Percentiles rank a stretch among this genome's conserved stretches.
Evolutionary conservation across 169 alveolate genomes (phyloP).

Genomic region (Eimeria necatrix): DNA sequence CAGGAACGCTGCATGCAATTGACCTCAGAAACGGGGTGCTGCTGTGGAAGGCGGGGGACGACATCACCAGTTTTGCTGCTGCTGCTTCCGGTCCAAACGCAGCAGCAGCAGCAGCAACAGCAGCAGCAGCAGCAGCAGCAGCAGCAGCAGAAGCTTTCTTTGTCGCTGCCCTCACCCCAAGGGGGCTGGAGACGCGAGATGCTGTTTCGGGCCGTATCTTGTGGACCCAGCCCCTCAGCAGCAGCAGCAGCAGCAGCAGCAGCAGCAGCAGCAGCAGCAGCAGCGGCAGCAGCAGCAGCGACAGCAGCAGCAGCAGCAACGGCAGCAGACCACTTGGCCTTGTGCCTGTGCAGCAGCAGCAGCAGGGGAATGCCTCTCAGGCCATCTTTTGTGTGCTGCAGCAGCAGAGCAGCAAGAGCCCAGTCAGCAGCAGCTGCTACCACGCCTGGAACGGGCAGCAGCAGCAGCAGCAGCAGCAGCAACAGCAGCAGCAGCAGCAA

Average conservation of each 20-base stretch:
- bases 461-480: not conserved
- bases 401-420: not conserved
- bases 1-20: not conserved
- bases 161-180: not conserved
- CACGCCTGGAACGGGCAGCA: not conserved
- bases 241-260: not conserved
- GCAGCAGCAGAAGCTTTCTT: not conserved
- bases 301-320: not conserved
- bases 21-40: not conserved
- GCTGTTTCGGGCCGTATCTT: not conserved
- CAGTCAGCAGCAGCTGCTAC: not conserved
- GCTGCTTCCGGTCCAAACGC: not conserved
- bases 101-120: not conserved
- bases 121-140: not conserved
- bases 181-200: not conserved
- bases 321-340: not conserved
- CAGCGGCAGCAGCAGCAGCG: not conserved
- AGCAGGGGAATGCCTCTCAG: not conserved
- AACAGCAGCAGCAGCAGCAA: not conserved
- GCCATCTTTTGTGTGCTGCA: not conserved
- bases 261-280: not conserved
- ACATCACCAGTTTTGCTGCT: not conserved
- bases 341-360: not conserved
- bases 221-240: not conserved
- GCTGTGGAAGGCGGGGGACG: slow-evolving; percentile 2